Conservation (phyloP, 2,329 filamentous ascomycete species). For the Bipolaris oryzae region DNA sequence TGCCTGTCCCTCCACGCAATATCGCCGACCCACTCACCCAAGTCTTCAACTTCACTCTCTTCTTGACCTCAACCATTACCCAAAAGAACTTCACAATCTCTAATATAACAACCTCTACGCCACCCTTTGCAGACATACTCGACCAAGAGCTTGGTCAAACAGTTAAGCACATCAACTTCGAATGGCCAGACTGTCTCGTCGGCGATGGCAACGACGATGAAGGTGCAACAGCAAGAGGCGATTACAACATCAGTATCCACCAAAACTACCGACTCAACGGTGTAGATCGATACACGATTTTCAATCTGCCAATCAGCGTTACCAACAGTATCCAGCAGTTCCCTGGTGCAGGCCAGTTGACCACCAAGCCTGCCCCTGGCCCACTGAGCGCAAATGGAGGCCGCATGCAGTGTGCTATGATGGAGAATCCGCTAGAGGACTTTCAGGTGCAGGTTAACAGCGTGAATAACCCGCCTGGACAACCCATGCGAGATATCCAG, state of each 20-base stretch:
- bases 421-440: conserved; percentile 38
- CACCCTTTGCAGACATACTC: conserved; percentile 67
- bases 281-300: conserved; percentile 70
- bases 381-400: conserved; percentile 45
- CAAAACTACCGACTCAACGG: conserved; percentile 72
- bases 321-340: conserved; percentile 65
- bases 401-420: conserved; percentile 36
- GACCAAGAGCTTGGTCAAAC: conserved; percentile 68
- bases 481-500: conserved; percentile 38
- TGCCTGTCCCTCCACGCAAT: conserved; percentile 63
- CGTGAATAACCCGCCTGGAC: conserved; percentile 42
- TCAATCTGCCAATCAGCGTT: conserved; percentile 71
- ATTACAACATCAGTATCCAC: conserved; percentile 74
- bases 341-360: conserved; percentile 39
- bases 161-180: conserved; percentile 75
- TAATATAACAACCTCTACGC: conserved; percentile 61
- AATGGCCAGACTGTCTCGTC: conserved; percentile 72
- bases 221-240: conserved; percentile 59
- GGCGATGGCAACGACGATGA: conserved; percentile 59
- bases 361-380: conserved; percentile 41
- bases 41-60: conserved; percentile 70
- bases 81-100: conserved; percentile 71
- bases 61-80: conserved; percentile 68
- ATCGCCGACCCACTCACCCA: conserved; percentile 60
- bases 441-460: conserved; percentile 33